Percentiles rank a stretch among this genome's conserved stretches.
phyloP scores from a whole-genome alignment of 1,284 basidiomycete genomes.

The Ceratobasidium sp. region DNA sequence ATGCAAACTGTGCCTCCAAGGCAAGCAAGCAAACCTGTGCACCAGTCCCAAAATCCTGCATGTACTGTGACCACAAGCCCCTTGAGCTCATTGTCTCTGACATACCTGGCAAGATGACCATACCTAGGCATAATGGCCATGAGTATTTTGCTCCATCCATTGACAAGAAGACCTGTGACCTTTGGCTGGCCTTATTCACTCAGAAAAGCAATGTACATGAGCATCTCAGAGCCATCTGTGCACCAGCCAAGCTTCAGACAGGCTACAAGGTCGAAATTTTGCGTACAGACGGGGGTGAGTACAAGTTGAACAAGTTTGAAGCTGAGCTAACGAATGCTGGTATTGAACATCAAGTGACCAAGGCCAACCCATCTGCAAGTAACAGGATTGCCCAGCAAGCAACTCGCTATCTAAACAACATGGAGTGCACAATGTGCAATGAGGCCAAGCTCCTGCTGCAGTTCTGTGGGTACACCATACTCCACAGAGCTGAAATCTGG shows the following conservation, averaged over 20 bases:
- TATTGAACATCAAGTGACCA: constrained; percentile 43
- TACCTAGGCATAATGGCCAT: background rate
- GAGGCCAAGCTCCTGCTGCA: constrained; percentile 3
- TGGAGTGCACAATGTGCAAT: background rate
- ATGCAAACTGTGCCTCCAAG: constrained; percentile 15
- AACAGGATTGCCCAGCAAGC: constrained; percentile 17
- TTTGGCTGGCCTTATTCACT: background rate
- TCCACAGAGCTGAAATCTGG: constrained; percentile 1
- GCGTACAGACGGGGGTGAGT: constrained; percentile 45
- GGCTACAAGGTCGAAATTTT: constrained; percentile 40
- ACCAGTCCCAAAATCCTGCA: constrained; percentile 23
- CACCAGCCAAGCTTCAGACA: constrained; percentile 41
- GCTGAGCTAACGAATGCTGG: constrained; percentile 41
- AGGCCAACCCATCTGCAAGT: constrained; percentile 5
- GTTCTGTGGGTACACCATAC: constrained; percentile 12
- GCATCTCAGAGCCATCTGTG: constrained; percentile 48
- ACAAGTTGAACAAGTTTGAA: constrained; percentile 33
- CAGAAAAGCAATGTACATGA: background rate
- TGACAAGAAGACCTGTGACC: constrained; percentile 6
- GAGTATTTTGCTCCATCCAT: constrained; percentile 9
- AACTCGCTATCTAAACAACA: constrained; percentile 10
- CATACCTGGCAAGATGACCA: background rate
- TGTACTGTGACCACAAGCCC: constrained; percentile 28
- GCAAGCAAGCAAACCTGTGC: constrained; percentile 38
- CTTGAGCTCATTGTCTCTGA: constrained; percentile 48